A percentile compares a stretch with the other conserved stretches of the same genome.
phyloP scores from a whole-genome alignment of 1,284 basidiomycete species.

The Moesziomyces globuligerus region DNA sequence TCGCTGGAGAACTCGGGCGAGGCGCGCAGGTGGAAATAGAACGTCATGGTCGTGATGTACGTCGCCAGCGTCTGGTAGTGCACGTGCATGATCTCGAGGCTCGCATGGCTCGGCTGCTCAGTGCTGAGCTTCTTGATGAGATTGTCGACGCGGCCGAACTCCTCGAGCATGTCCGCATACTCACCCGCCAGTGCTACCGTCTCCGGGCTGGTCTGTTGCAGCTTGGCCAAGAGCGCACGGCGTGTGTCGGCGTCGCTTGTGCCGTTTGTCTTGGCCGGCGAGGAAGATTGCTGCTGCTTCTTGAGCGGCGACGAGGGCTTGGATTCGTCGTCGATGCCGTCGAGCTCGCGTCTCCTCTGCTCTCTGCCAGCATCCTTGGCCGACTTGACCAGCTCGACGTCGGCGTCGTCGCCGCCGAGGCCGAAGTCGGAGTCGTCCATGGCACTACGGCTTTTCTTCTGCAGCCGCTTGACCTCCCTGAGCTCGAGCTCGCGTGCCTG shows the following conservation, averaged over 20 bases:
- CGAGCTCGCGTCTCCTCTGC: constrained; percentile 53
- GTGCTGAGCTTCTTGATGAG: constrained; percentile 74
- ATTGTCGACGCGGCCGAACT: constrained; percentile 72
- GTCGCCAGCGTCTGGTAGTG: constrained; percentile 78
- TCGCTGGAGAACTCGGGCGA: constrained; percentile 68
- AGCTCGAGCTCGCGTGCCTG: constrained; percentile 76
- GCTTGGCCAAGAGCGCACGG: constrained; percentile 74
- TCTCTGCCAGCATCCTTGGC: constrained; percentile 55
- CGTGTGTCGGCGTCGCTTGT: constrained; percentile 14
- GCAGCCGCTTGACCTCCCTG: constrained; percentile 83
- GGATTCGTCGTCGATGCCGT: constrained; percentile 17
- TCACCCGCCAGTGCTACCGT: constrained; percentile 72
- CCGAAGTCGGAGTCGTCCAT: constrained; percentile 87
- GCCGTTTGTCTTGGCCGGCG: background rate
- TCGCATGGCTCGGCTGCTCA: constrained; percentile 71
- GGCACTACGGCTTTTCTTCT: constrained; percentile 77
- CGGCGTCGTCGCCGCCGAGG: constrained; percentile 73
- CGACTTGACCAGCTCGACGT: constrained; percentile 41
- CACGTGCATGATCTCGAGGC: constrained; percentile 60
- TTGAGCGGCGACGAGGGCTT: background rate
- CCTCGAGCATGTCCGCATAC: constrained; percentile 70
- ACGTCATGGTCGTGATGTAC: constrained; percentile 89
- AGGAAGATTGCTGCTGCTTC: background rate
- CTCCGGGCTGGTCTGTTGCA: constrained; percentile 84
- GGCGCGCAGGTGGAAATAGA: constrained; percentile 85